Conservation (phyloP, 768 basidiomycete genomes). For the Panus rudis region DNA sequence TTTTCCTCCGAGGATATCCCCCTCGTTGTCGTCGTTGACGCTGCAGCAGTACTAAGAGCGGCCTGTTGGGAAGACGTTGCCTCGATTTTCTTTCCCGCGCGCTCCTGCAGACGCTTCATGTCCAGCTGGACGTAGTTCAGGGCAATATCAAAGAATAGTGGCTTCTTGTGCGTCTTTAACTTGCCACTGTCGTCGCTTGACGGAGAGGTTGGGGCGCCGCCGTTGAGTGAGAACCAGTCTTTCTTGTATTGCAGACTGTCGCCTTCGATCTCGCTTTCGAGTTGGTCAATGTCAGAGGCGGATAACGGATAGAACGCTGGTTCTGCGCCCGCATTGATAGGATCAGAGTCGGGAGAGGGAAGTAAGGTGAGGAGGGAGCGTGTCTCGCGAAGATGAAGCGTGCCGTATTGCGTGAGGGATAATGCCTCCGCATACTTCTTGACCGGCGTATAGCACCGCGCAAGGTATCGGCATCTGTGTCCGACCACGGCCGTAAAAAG, state of each 20-base stretch:
- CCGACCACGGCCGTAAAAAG: too few species aligned
- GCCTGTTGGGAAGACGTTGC: constrained; percentile 19
- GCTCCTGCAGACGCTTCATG: constrained; percentile 65
- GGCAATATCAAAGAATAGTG: constrained; percentile 90
- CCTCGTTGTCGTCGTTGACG: too few species aligned
- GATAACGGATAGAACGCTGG: constrained; percentile 52
- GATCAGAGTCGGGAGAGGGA: constrained; percentile 10
- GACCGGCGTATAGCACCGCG: constrained; percentile 62
- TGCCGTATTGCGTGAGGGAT: constrained; percentile 61
- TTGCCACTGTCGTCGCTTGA: constrained; percentile 16
- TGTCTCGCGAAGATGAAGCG: constrained; percentile 70
- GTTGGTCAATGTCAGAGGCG: constrained; percentile 32
- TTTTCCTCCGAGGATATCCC: too few species aligned
- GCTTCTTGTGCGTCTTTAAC: constrained; percentile 61
- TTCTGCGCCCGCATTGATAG: constrained; percentile 33
- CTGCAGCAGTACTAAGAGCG: too few species aligned
- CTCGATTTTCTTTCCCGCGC: constrained; percentile 54
- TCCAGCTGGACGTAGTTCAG: constrained; percentile 88
- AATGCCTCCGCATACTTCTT: constrained; percentile 72
- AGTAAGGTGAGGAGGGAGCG: constrained; percentile 37
- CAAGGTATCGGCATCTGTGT: constrained; percentile 65
- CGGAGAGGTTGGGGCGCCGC: constrained; percentile 38
- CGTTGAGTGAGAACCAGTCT: constrained; percentile 76
- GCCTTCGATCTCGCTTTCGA: constrained; percentile 45
- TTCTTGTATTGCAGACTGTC: constrained; percentile 52